A percentile compares a stretch with the other conserved stretches of the same genome.
Conservation (phyloP, 2,329 filamentous ascomycete species). For the Cordyceps militaris region DNA sequence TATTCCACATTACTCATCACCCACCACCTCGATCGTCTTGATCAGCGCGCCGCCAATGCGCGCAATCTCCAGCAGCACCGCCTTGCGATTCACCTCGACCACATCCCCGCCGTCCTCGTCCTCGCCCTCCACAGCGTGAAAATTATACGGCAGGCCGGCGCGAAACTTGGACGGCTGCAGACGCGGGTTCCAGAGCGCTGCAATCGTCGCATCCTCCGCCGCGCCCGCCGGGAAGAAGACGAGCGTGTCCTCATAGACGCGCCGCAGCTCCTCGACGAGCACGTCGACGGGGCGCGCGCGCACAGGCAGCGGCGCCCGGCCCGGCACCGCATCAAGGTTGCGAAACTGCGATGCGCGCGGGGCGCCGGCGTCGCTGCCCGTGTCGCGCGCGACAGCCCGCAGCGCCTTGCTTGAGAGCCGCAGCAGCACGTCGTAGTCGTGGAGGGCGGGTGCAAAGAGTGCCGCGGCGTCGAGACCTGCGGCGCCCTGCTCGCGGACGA, state of each 20-base stretch:
- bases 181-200: conserved; percentile 52
- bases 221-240: conserved; percentile 70
- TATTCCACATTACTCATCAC: neutral
- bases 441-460: conserved; percentile 66
- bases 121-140: conserved; percentile 19
- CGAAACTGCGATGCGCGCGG: conserved; percentile 59
- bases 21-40: conserved; percentile 50
- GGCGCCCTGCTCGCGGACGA: conserved; percentile 47
- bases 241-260: conserved; percentile 59
- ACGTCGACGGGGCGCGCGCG: conserved; percentile 54
- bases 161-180: conserved; percentile 56
- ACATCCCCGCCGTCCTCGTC: conserved; percentile 27
- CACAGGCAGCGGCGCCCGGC: conserved; percentile 37
- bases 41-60: conserved; percentile 62
- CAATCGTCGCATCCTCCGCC: conserved; percentile 46
- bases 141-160: conserved; percentile 62
- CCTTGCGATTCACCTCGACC: conserved; percentile 59
- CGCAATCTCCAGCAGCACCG: conserved; percentile 66
- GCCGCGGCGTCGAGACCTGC: conserved; percentile 35
- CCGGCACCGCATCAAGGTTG: conserved; percentile 61
- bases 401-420: conserved; percentile 54
- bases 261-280: conserved; percentile 61
- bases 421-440: conserved; percentile 83
- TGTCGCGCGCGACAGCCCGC: conserved; percentile 33
- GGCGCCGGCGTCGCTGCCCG: conserved; percentile 28